Conservation (phyloP, 345 rosid genomes). For the Turnera subulata region DNA sequence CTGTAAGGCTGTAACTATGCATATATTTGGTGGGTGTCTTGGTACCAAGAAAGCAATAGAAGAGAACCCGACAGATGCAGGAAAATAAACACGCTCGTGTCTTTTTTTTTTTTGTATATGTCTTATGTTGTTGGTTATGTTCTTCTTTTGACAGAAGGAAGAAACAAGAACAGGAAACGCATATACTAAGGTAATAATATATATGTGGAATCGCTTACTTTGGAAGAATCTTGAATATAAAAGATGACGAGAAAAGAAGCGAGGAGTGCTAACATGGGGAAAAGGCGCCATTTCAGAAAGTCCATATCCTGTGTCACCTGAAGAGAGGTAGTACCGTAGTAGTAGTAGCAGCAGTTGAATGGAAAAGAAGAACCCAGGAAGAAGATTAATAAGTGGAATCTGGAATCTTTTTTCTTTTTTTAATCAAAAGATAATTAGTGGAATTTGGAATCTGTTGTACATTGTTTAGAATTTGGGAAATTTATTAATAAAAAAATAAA, state of each 20-base stretch:
- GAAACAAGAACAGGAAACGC: neutral
- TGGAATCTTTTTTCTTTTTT: no score
- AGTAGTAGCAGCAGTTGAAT: no score
- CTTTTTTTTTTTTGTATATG: neutral
- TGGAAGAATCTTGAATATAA: slow-evolving; percentile 38
- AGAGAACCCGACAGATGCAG: neutral
- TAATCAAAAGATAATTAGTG: no score
- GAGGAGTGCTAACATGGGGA: slow-evolving; percentile 49
- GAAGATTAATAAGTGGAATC: no score
- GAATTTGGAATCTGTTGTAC: no score
- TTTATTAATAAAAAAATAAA: no score
- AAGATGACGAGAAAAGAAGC: slow-evolving; percentile 36
- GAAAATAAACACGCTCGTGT: neutral
- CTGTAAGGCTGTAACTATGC: neutral
- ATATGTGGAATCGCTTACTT: slow-evolving; percentile 45
- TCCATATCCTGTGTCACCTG: no score
- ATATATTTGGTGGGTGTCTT: neutral
- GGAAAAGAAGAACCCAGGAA: no score
- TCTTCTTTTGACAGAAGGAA: neutral
- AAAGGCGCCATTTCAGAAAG: slow-evolving; percentile 47
- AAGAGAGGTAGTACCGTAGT: no score
- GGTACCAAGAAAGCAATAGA: neutral
- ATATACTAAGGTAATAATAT: no score
- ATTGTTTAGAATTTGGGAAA: no score
- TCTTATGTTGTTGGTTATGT: neutral